Conservation (phyloP, 192 early-diverging fungal genomes). For the Backusella australiensis region DNA sequence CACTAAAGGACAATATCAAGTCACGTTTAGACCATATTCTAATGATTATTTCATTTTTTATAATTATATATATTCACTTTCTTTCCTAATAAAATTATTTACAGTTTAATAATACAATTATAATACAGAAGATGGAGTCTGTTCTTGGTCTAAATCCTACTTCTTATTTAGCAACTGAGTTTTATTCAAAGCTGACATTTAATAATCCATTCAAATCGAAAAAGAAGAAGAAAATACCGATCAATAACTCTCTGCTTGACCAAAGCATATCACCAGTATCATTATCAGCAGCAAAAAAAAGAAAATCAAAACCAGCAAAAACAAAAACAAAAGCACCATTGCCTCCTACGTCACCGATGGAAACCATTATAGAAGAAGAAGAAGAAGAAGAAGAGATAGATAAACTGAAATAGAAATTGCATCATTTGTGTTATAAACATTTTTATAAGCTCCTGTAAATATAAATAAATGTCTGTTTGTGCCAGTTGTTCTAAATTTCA, state of each 20-base stretch:
- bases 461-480: background rate
- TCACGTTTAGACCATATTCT: background rate
- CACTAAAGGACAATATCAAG: background rate
- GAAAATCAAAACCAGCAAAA: background rate
- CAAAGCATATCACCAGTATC: background rate
- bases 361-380: background rate
- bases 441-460: background rate
- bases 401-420: background rate
- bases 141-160: background rate
- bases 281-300: background rate
- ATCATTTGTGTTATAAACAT: background rate
- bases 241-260: background rate
- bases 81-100: background rate
- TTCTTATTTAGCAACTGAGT: background rate
- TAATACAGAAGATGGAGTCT: background rate
- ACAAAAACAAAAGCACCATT: background rate
- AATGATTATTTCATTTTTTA: background rate
- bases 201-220: background rate
- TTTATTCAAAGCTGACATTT: background rate
- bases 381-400: background rate
- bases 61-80: background rate
- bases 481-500: no score
- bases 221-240: background rate
- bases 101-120: background rate
- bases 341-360: background rate